Evolutionary conservation across 345 rosid species (phyloP).

Genomic region (Garcia nutans): DNA sequence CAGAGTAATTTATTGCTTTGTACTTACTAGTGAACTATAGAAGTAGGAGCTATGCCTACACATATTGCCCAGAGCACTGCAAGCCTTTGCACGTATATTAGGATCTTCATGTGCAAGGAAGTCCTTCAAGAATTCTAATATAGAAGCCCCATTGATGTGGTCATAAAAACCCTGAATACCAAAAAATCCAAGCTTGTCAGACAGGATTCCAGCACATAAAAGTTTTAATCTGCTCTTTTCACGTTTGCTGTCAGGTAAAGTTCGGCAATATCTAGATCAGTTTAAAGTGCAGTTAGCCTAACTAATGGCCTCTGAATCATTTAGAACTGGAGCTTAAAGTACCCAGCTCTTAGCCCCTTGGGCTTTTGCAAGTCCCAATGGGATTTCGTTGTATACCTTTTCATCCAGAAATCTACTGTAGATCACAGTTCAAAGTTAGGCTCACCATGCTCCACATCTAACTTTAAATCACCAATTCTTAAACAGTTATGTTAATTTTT

Average conservation of each 20-base stretch:
- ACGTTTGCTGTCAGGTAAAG: background rate
- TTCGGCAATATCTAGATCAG: background rate
- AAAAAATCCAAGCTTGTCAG: constrained; percentile 24
- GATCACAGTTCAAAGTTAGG: no score
- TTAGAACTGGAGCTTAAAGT: background rate
- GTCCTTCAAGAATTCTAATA: constrained; percentile 61
- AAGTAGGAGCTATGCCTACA: constrained; percentile 90
- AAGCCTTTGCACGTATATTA: constrained; percentile 87
- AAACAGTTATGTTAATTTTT: no score
- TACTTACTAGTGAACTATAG: constrained; percentile 67
- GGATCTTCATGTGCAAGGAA: constrained; percentile 76
- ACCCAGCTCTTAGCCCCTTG: no score
- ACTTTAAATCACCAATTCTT: no score
- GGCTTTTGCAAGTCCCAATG: no score
- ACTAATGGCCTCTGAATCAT: background rate
- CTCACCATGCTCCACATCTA: no score
- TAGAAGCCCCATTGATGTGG: constrained; percentile 68
- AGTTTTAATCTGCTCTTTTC: constrained; percentile 2
- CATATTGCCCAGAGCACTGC: constrained; percentile 96
- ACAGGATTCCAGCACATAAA: constrained; percentile 4
- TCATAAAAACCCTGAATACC: constrained; percentile 78
- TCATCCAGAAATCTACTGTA: no score
- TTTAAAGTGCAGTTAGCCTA: background rate
- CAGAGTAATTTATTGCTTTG: background rate
- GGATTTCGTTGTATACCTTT: no score